These are phyloP conservation scores for Calycina herbarum DNA, from an alignment of 2,329 filamentous ascomycete species.

Conservation along the genomic window DNA sequence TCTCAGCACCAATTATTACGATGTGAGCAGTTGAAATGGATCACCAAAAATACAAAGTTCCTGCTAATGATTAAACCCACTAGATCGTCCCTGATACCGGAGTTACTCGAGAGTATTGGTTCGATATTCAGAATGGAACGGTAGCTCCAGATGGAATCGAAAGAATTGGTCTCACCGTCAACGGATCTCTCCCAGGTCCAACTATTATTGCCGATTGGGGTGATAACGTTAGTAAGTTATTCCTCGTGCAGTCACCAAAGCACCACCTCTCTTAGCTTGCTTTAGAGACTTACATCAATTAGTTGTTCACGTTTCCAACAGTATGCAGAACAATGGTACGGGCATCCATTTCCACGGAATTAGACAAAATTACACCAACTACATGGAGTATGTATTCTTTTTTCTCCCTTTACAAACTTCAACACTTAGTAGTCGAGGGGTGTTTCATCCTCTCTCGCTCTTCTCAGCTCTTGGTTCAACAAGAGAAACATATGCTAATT, in stretches of 20 bases:
- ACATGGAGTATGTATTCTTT: slow-evolving; percentile 33
- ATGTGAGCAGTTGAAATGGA: slow-evolving; percentile 44
- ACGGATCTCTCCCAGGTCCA: slow-evolving; percentile 39
- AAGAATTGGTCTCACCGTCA: slow-evolving; percentile 52
- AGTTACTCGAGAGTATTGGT: slow-evolving; percentile 47
- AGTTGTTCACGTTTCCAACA: slow-evolving; percentile 66
- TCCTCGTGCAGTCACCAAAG: too few species aligned
- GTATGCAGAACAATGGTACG: slow-evolving; percentile 52
- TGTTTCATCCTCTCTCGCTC: too few species aligned
- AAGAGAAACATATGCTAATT: too few species aligned
- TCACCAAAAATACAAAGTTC: too few species aligned
- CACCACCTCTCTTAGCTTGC: too few species aligned
- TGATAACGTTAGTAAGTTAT: slow-evolving; percentile 5
- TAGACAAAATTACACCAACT: slow-evolving; percentile 45
- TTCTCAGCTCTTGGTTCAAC: too few species aligned
- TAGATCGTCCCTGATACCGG: slow-evolving; percentile 41
- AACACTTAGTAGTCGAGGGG: too few species aligned
- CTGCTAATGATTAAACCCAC: too few species aligned
- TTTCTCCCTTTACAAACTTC: too few species aligned
- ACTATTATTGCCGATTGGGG: slow-evolving; percentile 31
- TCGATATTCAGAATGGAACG: slow-evolving; percentile 30
- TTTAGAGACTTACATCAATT: too few species aligned
- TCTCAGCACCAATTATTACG: slow-evolving; percentile 41
- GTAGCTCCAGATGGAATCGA: slow-evolving; percentile 40
- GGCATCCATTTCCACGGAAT: slow-evolving; percentile 50